These are phyloP conservation scores for Ophiostoma perfectum DNA, from an alignment of 2,329 filamentous ascomycete genomes.

Conservation along the genomic window DNA sequence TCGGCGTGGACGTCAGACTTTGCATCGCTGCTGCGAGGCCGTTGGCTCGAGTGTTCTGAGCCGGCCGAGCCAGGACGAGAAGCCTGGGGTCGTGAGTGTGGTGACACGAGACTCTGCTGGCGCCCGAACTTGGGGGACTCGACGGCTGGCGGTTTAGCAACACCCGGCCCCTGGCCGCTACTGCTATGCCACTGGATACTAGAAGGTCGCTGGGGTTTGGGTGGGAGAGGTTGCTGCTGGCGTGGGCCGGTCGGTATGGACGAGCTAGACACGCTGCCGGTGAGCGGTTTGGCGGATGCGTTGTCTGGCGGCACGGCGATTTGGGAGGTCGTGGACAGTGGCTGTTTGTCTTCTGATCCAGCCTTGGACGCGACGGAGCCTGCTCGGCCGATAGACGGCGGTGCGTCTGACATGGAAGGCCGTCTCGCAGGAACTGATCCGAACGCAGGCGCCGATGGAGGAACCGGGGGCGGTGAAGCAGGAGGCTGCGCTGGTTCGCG, in stretches of 20 bases:
- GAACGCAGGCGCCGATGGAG: constrained; percentile 54
- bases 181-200: constrained; percentile 59
- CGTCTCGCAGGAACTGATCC: constrained; percentile 50
- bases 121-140: constrained; percentile 50
- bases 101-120: constrained; percentile 46
- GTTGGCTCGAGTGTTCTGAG: constrained; percentile 40
- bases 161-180: constrained; percentile 35
- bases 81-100: constrained; percentile 34
- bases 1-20: constrained; percentile 40
- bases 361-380: constrained; percentile 49
- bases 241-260: constrained; percentile 44
- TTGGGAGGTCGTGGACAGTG: constrained; percentile 38
- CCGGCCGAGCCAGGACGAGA: constrained; percentile 35
- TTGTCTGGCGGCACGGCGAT: not conserved
- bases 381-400: constrained; percentile 26
- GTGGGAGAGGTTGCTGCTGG: constrained; percentile 42
- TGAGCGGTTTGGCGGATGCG: constrained; percentile 34
- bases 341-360: constrained; percentile 44
- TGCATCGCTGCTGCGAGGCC: constrained; percentile 50
- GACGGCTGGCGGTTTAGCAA: constrained; percentile 40
- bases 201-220: constrained; percentile 39
- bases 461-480: constrained; percentile 54
- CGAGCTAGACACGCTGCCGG: constrained; percentile 33
- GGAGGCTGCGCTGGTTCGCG: constrained; percentile 41
- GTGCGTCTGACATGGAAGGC: constrained; percentile 36